Percentiles rank a stretch among this genome's conserved stretches.
Evolutionary conservation across 2,329 filamentous ascomycete genomes (phyloP).

Genomic region (Penicillium brevicompactum): DNA sequence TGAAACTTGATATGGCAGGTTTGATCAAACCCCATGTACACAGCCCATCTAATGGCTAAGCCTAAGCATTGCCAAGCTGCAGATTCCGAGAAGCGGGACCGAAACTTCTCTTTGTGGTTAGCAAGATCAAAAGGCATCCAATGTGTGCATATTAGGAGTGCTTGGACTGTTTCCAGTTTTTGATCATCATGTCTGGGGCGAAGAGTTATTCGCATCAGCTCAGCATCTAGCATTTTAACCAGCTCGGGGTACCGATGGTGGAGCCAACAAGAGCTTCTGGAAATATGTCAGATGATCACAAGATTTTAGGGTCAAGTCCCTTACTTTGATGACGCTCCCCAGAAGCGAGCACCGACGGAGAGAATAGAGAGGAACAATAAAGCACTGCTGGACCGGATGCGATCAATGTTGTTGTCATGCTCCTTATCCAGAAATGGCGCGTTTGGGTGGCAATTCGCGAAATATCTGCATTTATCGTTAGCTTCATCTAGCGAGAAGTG

Average conservation of each 20-base stretch:
- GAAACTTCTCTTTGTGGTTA: background rate
- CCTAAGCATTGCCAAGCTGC: constrained; percentile 10
- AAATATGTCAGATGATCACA: background rate
- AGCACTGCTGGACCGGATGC: background rate
- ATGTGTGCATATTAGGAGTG: constrained; percentile 4
- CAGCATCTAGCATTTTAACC: constrained; percentile 3
- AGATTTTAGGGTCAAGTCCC: background rate
- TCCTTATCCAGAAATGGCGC: constrained; percentile 4
- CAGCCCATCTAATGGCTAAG: constrained; percentile 3
- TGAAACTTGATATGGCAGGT: constrained; percentile 6
- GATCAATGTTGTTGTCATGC: background rate
- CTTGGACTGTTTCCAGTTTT: constrained; percentile 5
- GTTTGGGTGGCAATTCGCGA: constrained; percentile 3
- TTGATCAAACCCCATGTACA: background rate
- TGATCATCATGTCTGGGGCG: constrained; percentile 4
- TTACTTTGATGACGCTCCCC: constrained; percentile 8
- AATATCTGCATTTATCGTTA: background rate
- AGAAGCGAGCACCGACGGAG: constrained; percentile 5
- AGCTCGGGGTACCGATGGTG: constrained; percentile 3
- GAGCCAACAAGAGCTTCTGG: constrained; percentile 5
- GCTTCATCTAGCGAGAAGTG: background rate
- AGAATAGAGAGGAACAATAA: constrained; percentile 4
- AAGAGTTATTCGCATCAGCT: constrained; percentile 6
- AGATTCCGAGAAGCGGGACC: constrained; percentile 5
- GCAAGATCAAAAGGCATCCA: constrained; percentile 8